Evolutionary conservation across 306 rosid genomes (phyloP).

Genomic region (Quercus engelmannii): DNA sequence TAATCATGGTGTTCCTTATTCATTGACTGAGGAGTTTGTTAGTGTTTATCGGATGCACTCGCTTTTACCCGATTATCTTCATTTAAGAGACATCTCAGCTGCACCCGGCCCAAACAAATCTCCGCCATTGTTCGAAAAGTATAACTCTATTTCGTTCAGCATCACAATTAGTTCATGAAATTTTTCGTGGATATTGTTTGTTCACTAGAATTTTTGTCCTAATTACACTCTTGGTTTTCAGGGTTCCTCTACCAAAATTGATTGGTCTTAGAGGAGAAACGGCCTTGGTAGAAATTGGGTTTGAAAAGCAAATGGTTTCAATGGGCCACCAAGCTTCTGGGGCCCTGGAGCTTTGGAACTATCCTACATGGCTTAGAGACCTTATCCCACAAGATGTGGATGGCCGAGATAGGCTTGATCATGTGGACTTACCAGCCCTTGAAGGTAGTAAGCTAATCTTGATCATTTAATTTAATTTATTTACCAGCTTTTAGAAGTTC

Average conservation of each 20-base stretch:
- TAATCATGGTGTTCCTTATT: conserved; percentile 56
- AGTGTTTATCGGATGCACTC: conserved; percentile 58
- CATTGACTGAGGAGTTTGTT: conserved; percentile 58
- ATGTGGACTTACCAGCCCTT: conserved; percentile 54
- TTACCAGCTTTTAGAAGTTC: background rate
- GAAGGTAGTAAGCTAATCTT: conserved; percentile 33
- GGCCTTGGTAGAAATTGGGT: conserved; percentile 35
- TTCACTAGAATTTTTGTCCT: background rate
- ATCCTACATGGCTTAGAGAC: conserved; percentile 44
- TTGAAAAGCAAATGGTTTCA: conserved; percentile 45
- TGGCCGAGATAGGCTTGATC: conserved; percentile 52
- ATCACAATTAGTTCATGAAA: background rate
- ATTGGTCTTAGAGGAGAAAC: conserved; percentile 46
- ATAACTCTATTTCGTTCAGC: background rate
- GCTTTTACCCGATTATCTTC: conserved; percentile 44
- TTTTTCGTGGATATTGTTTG: background rate
- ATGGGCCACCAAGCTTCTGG: conserved; percentile 77
- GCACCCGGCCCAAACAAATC: conserved; percentile 44
- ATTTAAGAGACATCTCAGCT: conserved; percentile 37
- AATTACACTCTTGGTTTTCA: background rate
- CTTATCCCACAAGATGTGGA: conserved; percentile 36
- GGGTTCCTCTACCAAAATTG: conserved; percentile 44
- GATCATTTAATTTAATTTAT: background rate
- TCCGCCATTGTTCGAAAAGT: conserved; percentile 45
- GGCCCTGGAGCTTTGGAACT: conserved; percentile 54